Evolutionary conservation across 345 rosid species (phyloP).

Genomic region (Arabis hirsuta): DNA sequence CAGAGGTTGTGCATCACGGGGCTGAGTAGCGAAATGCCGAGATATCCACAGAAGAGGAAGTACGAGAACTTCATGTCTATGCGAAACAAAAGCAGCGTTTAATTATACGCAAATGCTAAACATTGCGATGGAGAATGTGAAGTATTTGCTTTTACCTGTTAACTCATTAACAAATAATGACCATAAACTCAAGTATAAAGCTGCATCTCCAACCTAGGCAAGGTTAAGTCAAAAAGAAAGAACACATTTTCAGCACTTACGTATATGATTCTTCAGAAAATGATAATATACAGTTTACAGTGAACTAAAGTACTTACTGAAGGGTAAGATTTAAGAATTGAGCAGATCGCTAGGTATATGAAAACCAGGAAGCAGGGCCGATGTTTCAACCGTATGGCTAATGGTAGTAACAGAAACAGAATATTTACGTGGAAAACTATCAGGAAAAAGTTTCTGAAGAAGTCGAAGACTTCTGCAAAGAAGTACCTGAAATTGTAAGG

Average conservation of each 20-base stretch:
- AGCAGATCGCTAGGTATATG: conserved; percentile 73
- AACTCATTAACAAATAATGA: conserved; percentile 83
- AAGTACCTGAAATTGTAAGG: conserved; percentile 77
- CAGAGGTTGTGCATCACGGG: conserved; percentile 98
- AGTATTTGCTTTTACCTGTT: conserved; percentile 56
- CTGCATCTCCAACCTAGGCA: conserved; percentile 86
- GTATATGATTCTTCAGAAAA: background rate
- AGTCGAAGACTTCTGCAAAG: conserved; percentile 94
- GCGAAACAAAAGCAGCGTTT: conserved; percentile 32
- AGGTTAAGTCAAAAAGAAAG: conserved; percentile 27
- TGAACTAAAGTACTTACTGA: conserved; percentile 61
- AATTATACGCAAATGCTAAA: conserved; percentile 28
- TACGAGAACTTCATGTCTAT: conserved; percentile 89
- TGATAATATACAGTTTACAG: background rate
- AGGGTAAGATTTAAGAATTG: conserved; percentile 92
- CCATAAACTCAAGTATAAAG: conserved; percentile 80
- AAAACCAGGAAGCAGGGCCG: conserved; percentile 94
- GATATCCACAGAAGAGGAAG: conserved; percentile 89
- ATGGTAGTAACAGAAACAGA: conserved; percentile 79
- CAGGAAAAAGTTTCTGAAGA: conserved; percentile 87
- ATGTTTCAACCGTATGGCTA: conserved; percentile 84
- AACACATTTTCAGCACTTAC: background rate
- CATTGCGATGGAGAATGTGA: conserved; percentile 19
- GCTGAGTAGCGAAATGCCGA: conserved; percentile 90
- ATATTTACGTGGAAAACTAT: conserved; percentile 87